phyloP scores from a whole-genome alignment of 805 yeast species.

The Ogataea allantospora region DNA sequence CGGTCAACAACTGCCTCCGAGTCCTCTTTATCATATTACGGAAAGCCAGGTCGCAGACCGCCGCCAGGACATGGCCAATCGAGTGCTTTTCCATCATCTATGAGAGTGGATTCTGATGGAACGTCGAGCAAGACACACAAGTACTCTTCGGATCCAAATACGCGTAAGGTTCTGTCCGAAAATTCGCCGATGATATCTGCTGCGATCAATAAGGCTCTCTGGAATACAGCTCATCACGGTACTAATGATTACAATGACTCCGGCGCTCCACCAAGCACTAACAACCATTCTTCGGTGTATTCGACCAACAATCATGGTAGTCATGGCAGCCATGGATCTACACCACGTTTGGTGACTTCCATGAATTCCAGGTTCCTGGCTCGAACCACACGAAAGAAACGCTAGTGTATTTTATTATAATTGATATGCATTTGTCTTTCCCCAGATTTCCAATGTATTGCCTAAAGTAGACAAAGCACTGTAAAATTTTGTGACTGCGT shows the following conservation, averaged over 20 bases:
- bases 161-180: slow-evolving; percentile 20
- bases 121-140: not conserved
- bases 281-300: slow-evolving; percentile 1
- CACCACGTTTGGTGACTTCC: slow-evolving; percentile 42
- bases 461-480: not conserved
- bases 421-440: slow-evolving; percentile 5
- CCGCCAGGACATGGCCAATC: slow-evolving; percentile 18
- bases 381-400: slow-evolving; percentile 48
- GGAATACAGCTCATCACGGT: slow-evolving; percentile 15
- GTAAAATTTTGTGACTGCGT: slow-evolving; percentile 20
- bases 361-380: slow-evolving; percentile 63
- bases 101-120: slow-evolving; percentile 16
- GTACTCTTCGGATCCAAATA: slow-evolving; percentile 11
- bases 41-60: slow-evolving; percentile 14
- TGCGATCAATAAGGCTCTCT: slow-evolving; percentile 34
- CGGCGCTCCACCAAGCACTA: not conserved
- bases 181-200: slow-evolving; percentile 36
- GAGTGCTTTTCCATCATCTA: slow-evolving; percentile 19
- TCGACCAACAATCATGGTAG: not conserved
- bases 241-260: slow-evolving; percentile 6
- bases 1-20: not conserved
- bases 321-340: slow-evolving; percentile 3
- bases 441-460: slow-evolving; percentile 7
- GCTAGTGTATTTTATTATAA: slow-evolving; percentile 11
- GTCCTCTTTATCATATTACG: not conserved